phyloP scores from a whole-genome alignment of 495 filamentous ascomycete genomes.

The Aspergillus steynii region DNA sequence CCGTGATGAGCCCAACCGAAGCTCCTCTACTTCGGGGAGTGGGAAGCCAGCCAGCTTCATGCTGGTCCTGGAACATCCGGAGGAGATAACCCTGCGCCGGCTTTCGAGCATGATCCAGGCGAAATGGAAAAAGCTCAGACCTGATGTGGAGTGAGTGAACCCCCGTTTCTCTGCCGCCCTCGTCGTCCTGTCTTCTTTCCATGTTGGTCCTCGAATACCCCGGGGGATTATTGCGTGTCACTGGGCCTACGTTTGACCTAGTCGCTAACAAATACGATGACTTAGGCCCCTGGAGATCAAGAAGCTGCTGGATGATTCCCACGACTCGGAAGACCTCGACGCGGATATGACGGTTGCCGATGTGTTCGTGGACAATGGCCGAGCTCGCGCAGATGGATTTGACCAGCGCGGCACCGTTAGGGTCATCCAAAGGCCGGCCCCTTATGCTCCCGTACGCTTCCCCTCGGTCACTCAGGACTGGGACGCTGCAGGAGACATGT shows the following conservation, averaged over 20 bases:
- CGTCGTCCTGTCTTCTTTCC: not conserved
- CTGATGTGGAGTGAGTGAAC: constrained; percentile 21
- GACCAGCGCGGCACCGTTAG: constrained; percentile 39
- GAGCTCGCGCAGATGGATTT: constrained; percentile 30
- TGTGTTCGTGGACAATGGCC: constrained; percentile 41
- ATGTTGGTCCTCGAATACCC: not conserved
- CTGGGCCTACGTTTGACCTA: not conserved
- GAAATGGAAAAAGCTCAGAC: constrained; percentile 37
- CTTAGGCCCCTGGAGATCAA: constrained; percentile 33
- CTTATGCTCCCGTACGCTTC: constrained; percentile 26
- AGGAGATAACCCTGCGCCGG: constrained; percentile 31
- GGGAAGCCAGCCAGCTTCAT: constrained; percentile 33
- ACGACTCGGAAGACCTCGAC: constrained; percentile 33
- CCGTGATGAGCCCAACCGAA: constrained; percentile 17
- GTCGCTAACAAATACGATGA: not conserved
- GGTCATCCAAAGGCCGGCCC: constrained; percentile 32
- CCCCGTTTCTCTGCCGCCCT: too few species aligned
- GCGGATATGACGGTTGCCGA: constrained; percentile 38
- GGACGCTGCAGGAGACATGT: constrained; percentile 20
- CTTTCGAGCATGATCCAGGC: constrained; percentile 35
- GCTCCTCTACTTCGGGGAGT: not conserved
- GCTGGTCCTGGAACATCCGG: constrained; percentile 31
- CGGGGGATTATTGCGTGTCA: not conserved
- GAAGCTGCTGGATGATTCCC: constrained; percentile 38
- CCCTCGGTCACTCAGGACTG: constrained; percentile 39